Percentiles rank a stretch among this genome's conserved stretches.
These are phyloP conservation scores for Paracoccidioides lutzii DNA, from an alignment of 2,329 filamentous ascomycete genomes.

Conservation along the genomic window DNA sequence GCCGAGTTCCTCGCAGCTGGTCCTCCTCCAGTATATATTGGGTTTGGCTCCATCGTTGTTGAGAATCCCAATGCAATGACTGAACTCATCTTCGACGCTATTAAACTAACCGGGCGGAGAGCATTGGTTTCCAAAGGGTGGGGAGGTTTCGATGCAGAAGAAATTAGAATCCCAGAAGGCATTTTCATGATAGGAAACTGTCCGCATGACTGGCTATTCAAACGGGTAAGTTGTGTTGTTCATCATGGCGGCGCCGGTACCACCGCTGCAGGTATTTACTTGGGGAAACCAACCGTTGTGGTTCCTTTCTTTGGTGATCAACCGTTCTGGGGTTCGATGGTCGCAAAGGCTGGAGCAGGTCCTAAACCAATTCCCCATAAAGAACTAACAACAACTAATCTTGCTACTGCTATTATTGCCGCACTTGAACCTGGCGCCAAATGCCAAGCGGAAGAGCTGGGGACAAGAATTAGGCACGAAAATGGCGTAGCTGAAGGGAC, in stretches of 20 bases:
- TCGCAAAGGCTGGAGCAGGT: constrained; percentile 58
- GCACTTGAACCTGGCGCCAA: constrained; percentile 49
- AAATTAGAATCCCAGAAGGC: constrained; percentile 55
- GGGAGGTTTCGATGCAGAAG: constrained; percentile 68
- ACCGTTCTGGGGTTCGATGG: constrained; percentile 71
- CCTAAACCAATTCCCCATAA: constrained; percentile 58
- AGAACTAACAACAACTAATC: constrained; percentile 50
- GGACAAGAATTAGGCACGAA: constrained; percentile 53
- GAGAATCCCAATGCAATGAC: constrained; percentile 63
- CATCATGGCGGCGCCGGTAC: constrained; percentile 84
- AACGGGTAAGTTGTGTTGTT: constrained; percentile 66
- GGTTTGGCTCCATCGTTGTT: constrained; percentile 72
- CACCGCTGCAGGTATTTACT: constrained; percentile 71
- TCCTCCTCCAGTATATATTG: constrained; percentile 65
- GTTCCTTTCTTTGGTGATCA: constrained; percentile 83
- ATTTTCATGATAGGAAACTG: constrained; percentile 76
- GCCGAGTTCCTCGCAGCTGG: constrained; percentile 54
- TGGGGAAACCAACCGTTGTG: constrained; percentile 66
- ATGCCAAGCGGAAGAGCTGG: constrained; percentile 45
- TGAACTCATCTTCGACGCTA: constrained; percentile 56
- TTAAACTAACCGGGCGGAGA: constrained; percentile 53
- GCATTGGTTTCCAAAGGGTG: constrained; percentile 78
- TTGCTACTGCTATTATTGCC: constrained; percentile 51
- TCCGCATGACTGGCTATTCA: constrained; percentile 82
- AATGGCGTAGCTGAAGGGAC: constrained; percentile 50